A percentile compares a stretch with the other conserved stretches of the same genome.
Conservation (phyloP, 1,139 yeast species). For the Sugiyamaella japonica region DNA sequence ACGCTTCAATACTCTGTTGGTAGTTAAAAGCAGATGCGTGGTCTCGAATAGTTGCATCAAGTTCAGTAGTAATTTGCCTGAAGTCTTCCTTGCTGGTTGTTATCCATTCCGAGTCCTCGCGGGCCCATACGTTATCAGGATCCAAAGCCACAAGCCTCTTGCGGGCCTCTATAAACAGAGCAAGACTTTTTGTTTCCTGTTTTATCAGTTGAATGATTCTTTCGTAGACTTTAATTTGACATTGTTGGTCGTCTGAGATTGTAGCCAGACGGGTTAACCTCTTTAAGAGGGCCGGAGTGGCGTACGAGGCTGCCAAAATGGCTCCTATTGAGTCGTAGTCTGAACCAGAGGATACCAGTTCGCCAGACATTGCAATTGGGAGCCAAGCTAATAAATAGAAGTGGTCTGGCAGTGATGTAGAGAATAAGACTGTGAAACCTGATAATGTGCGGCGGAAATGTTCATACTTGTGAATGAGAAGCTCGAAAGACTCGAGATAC, state of each 20-base stretch:
- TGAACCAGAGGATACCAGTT: background rate
- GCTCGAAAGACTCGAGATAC: too few species aligned
- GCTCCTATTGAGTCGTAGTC: background rate
- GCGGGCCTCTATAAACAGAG: conserved; percentile 10
- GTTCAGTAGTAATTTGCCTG: background rate
- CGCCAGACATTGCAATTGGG: background rate
- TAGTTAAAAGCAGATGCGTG: background rate
- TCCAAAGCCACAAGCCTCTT: conserved; percentile 13
- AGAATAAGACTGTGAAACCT: too few species aligned
- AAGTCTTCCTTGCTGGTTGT: conserved; percentile 6
- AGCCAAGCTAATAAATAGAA: background rate
- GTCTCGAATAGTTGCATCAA: conserved; percentile 8
- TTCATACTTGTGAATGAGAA: too few species aligned
- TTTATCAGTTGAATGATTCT: conserved; percentile 10
- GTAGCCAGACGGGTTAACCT: conserved; percentile 5
- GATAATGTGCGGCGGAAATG: too few species aligned
- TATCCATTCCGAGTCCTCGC: conserved; percentile 21
- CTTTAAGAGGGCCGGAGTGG: background rate
- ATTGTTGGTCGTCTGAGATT: background rate
- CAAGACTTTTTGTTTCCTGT: conserved; percentile 14
- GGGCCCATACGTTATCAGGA: conserved; percentile 14
- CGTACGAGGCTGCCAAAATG: background rate
- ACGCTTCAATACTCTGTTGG: conserved; percentile 4
- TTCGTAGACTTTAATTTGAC: conserved; percentile 11
- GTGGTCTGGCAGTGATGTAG: too few species aligned